Percentiles rank a stretch among this genome's conserved stretches.
phyloP scores from a whole-genome alignment of 1,139 yeast species.

The Debaryomyces nepalensis region DNA sequence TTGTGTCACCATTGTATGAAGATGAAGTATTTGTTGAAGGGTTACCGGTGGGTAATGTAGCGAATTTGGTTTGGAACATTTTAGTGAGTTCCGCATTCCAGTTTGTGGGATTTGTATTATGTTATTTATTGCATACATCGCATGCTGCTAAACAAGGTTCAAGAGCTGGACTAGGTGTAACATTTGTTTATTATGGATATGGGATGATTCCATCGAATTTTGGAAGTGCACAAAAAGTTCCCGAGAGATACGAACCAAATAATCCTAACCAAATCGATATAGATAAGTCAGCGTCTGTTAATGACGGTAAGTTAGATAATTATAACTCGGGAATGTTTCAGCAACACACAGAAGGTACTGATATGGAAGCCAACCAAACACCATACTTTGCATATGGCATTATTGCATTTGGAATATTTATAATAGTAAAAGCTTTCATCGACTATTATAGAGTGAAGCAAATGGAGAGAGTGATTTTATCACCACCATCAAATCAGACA shows the following conservation, averaged over 20 bases:
- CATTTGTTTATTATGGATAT: conserved; percentile 79
- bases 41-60: conserved; percentile 90
- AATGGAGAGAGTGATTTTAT: conserved; percentile 67
- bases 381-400: conserved; percentile 60
- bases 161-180: conserved; percentile 87
- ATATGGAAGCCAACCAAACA: conserved; percentile 25
- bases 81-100: conserved; percentile 90
- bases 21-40: conserved; percentile 96
- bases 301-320: conserved; percentile 44
- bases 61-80: conserved; percentile 88
- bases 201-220: conserved; percentile 67
- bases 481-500: conserved; percentile 34
- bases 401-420: conserved; percentile 68
- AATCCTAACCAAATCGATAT: conserved; percentile 63
- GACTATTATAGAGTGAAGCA: conserved; percentile 79
- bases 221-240: conserved; percentile 44
- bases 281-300: conserved; percentile 37
- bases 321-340: conserved; percentile 45
- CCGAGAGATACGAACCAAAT: conserved; percentile 52
- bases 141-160: conserved; percentile 98
- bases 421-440: conserved; percentile 65
- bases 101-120: conserved; percentile 88
- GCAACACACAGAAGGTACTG: conserved; percentile 21
- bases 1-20: conserved; percentile 77
- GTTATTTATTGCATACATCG: conserved; percentile 90